Evolutionary conservation across 2,329 filamentous ascomycete species (phyloP).

Genomic region (Cryphonectria parasitica): DNA sequence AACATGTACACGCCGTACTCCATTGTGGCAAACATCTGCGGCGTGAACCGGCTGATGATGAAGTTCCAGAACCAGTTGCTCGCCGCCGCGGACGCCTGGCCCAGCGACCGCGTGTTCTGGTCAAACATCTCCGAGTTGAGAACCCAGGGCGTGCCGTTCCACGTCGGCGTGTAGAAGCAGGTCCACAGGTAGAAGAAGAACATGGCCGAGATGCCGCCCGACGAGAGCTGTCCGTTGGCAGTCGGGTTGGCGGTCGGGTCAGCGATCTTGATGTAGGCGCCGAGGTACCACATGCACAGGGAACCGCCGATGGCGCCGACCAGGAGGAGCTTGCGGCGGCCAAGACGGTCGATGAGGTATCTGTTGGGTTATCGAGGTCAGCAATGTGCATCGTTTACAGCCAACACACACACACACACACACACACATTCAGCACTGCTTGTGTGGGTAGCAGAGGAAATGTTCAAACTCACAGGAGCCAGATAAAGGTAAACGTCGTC

Average conservation of each 20-base stretch:
- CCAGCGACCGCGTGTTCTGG: conserved; percentile 68
- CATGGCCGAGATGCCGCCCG: conserved; percentile 61
- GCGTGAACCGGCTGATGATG: conserved; percentile 68
- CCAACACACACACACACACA: too few species aligned
- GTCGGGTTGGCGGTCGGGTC: conserved; percentile 41
- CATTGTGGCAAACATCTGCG: conserved; percentile 64
- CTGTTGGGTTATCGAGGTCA: conserved; percentile 3
- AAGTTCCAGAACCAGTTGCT: conserved; percentile 79
- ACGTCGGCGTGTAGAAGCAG: conserved; percentile 70
- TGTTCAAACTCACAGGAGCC: conserved; percentile 64
- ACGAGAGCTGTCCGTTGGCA: conserved; percentile 35
- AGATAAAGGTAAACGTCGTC: conserved; percentile 68
- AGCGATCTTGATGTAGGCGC: conserved; percentile 60
- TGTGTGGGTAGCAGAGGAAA: conserved; percentile 28
- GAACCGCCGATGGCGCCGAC: conserved; percentile 63
- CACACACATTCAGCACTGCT: too few species aligned
- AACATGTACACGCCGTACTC: conserved; percentile 71
- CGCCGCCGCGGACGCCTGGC: conserved; percentile 71
- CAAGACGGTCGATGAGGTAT: conserved; percentile 66
- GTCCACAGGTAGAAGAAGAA: conserved; percentile 79
- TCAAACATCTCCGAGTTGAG: conserved; percentile 78
- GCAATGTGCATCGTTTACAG: background rate
- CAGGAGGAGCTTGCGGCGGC: conserved; percentile 63
- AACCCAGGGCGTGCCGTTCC: conserved; percentile 79
- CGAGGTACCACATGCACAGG: conserved; percentile 67